Percentiles rank a stretch among this genome's conserved stretches.
phyloP scores from a whole-genome alignment of 2,329 filamentous ascomycete genomes.

The Talaromyces atroroseus region DNA sequence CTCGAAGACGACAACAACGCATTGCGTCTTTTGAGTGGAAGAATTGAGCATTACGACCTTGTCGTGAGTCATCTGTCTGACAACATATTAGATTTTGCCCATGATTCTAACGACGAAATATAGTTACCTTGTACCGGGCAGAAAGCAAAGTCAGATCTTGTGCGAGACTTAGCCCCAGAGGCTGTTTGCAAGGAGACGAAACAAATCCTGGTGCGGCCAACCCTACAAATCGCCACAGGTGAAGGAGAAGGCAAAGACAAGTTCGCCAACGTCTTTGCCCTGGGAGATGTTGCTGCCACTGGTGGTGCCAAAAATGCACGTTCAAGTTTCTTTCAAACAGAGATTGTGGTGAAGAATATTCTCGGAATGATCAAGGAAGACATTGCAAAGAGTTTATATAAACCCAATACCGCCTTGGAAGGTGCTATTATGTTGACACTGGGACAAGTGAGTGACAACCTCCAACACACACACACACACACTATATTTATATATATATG shows the following conservation, averaged over 20 bases:
- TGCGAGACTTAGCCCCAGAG: background rate
- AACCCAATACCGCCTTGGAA: background rate
- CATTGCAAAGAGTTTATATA: background rate
- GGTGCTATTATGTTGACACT: background rate
- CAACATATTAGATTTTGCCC: too few species aligned
- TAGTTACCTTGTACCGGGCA: conserved; percentile 5
- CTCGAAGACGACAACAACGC: background rate
- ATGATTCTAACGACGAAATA: background rate
- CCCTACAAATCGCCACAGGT: background rate
- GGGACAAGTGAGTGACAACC: too few species aligned
- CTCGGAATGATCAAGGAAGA: background rate
- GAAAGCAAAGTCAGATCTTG: background rate
- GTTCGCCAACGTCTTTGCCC: conserved; percentile 1
- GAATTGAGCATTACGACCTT: background rate
- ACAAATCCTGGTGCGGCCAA: conserved; percentile 1
- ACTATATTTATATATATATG: too few species aligned
- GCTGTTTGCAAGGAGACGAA: background rate
- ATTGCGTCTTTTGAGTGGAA: background rate
- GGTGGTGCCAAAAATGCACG: conserved; percentile 3
- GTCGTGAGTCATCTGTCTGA: background rate
- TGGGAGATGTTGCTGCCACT: conserved; percentile 7
- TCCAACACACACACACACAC: too few species aligned
- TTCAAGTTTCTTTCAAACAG: conserved; percentile 3
- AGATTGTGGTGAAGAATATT: conserved; percentile 2
- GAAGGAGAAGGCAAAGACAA: background rate